Percentiles rank a stretch among this genome's conserved stretches.
Evolutionary conservation across 768 basidiomycete species (phyloP).

Genomic region (Termitomyces eurrhizus): DNA sequence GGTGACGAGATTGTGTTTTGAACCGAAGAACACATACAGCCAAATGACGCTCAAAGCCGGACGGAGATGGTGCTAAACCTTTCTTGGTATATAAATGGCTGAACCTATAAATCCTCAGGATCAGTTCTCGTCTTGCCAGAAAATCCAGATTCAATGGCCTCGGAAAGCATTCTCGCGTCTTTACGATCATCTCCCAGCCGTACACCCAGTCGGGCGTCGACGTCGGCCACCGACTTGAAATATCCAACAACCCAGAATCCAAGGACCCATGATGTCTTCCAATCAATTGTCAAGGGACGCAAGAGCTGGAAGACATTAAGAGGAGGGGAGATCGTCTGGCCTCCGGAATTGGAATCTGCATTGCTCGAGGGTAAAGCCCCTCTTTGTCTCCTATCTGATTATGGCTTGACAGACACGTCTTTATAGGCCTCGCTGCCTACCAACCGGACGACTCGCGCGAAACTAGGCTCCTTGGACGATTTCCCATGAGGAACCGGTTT

Average conservation of each 20-base stretch:
- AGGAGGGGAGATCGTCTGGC: slow-evolving; percentile 77
- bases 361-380: slow-evolving; percentile 58
- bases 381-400: not conserved
- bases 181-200: slow-evolving; percentile 8
- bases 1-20: slow-evolving; percentile 30
- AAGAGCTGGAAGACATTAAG: slow-evolving; percentile 75
- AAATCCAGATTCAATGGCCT: slow-evolving; percentile 16
- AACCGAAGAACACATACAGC: slow-evolving; percentile 30
- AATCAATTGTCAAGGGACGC: slow-evolving; percentile 61
- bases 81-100: slow-evolving; percentile 19
- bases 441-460: slow-evolving; percentile 70
- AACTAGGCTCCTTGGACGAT: slow-evolving; percentile 68
- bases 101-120: slow-evolving; percentile 28
- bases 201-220: slow-evolving; percentile 11
- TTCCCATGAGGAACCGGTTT: slow-evolving; percentile 77
- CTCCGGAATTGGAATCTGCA: slow-evolving; percentile 72
- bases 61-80: slow-evolving; percentile 23
- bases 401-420: slow-evolving; percentile 8
- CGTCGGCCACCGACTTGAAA: slow-evolving; percentile 18
- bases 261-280: slow-evolving; percentile 54
- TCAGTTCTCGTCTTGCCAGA: slow-evolving; percentile 16
- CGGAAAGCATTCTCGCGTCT: slow-evolving; percentile 13
- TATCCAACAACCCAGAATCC: slow-evolving; percentile 27
- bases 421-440: slow-evolving; percentile 64
- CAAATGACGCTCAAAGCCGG: slow-evolving; percentile 23